These are phyloP conservation scores for Angomonas deanei DNA, from an alignment of 208 protist species.

Conservation along the genomic window DNA sequence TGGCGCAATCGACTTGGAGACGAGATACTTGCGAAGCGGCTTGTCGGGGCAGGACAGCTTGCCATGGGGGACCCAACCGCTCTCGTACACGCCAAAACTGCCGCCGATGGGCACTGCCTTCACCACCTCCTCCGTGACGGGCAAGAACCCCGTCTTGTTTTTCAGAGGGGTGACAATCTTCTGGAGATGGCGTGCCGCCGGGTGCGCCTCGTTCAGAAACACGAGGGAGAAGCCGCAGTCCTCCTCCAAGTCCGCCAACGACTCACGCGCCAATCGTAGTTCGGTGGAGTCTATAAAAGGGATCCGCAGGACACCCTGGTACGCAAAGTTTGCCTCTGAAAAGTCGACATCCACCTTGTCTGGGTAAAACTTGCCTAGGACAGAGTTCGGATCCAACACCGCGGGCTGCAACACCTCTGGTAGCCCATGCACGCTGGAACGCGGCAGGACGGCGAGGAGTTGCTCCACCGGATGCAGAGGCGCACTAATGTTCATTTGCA, in stretches of 20 bases:
- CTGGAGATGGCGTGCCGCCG: conserved; percentile 26
- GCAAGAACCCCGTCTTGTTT: neutral
- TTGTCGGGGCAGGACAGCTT: conserved; percentile 65
- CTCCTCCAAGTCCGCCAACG: conserved; percentile 66
- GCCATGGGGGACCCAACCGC: conserved; percentile 57
- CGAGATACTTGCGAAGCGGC: conserved; percentile 27
- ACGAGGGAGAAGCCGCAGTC: conserved; percentile 72
- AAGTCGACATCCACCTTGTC: conserved; percentile 95
- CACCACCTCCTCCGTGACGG: conserved; percentile 34
- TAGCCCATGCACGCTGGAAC: conserved; percentile 80
- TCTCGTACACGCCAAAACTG: conserved; percentile 41
- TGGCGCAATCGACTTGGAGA: neutral
- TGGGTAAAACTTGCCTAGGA: conserved; percentile 97
- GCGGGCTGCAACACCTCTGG: conserved; percentile 87
- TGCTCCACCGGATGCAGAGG: conserved; percentile 97
- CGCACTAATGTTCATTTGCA: conserved; percentile 56
- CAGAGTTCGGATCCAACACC: conserved; percentile 87
- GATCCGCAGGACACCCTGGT: conserved; percentile 86
- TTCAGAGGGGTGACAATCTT: conserved; percentile 11
- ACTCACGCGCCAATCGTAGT: conserved; percentile 45
- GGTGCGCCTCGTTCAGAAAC: conserved; percentile 59
- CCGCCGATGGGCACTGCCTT: conserved; percentile 58
- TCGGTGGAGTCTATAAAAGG: conserved; percentile 79
- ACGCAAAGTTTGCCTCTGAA: conserved; percentile 94
- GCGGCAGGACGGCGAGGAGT: conserved; percentile 96